Conservation (phyloP, 2,329 filamentous ascomycete species). For the Incumbomyces delicatus region DNA sequence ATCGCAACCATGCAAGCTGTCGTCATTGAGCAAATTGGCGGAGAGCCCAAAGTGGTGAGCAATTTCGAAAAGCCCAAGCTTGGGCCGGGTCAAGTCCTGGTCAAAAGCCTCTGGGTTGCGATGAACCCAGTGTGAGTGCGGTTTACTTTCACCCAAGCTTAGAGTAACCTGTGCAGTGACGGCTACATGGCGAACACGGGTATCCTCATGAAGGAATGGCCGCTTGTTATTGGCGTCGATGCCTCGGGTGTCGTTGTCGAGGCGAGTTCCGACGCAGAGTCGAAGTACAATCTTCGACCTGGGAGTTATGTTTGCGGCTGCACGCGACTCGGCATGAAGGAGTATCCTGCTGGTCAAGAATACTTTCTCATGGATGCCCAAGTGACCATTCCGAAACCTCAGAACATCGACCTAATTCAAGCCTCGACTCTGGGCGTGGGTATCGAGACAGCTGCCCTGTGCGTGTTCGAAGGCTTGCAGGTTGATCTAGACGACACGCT, state of each 20-base stretch:
- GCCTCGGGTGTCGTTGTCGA: conserved; percentile 24
- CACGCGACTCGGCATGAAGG: conserved; percentile 22
- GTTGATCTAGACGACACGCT: conserved; percentile 16
- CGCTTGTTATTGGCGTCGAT: conserved; percentile 24
- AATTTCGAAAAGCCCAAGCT: conserved; percentile 22
- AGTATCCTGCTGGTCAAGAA: conserved; percentile 23
- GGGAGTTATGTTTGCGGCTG: conserved; percentile 26
- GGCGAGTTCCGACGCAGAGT: conserved; percentile 22
- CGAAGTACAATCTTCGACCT: conserved; percentile 21
- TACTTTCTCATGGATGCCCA: conserved; percentile 26
- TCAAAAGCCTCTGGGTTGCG: conserved; percentile 25
- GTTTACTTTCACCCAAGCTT: neutral
- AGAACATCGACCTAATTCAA: conserved; percentile 22
- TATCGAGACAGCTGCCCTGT: conserved; percentile 21
- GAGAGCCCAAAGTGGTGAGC: conserved; percentile 13
- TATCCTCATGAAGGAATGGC: conserved; percentile 24
- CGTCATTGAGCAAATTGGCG: conserved; percentile 11
- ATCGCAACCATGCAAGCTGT: conserved; percentile 15
- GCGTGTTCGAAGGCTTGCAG: conserved; percentile 18
- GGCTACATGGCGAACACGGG: conserved; percentile 22
- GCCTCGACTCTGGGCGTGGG: conserved; percentile 24
- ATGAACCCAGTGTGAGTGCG: conserved; percentile 26
- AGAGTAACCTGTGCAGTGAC: conserved; percentile 18
- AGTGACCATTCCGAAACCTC: conserved; percentile 24
- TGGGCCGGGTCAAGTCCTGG: conserved; percentile 23